Percentiles rank a stretch among this genome's conserved stretches.
Conservation (phyloP, 2,329 filamentous ascomycete genomes). For the Fusarium drepaniforme region DNA sequence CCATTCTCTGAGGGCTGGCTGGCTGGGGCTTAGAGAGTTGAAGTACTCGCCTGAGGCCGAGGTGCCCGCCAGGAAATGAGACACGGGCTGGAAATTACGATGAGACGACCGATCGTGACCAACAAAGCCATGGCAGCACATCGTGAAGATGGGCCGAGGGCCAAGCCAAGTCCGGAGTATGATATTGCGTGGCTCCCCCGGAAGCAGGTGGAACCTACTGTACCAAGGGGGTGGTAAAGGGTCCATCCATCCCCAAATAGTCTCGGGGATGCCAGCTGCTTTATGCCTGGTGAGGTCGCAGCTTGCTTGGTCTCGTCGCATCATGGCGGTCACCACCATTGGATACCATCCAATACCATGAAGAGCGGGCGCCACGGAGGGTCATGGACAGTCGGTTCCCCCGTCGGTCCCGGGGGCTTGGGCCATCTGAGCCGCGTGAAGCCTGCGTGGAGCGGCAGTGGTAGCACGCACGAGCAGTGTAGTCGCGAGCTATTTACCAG, state of each 20-base stretch:
- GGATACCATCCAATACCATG: background rate
- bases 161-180: slow-evolving; percentile 1
- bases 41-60: background rate
- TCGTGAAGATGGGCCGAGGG: slow-evolving; percentile 15
- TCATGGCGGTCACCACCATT: background rate
- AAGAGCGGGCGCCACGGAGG: background rate
- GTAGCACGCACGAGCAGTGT: background rate
- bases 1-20: background rate
- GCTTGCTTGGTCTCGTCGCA: slow-evolving; percentile 22
- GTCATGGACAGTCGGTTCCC: background rate
- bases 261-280: slow-evolving; percentile 1
- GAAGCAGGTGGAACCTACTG: background rate
- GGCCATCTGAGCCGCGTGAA: slow-evolving; percentile 4
- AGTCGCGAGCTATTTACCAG: slow-evolving; percentile 14
- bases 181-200: background rate
- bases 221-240: background rate
- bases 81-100: slow-evolving; percentile 32
- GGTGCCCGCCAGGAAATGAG: slow-evolving; percentile 19
- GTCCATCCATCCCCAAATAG: background rate
- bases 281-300: slow-evolving; percentile 21
- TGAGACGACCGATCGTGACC: slow-evolving; percentile 23
- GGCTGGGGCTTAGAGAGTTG: background rate
- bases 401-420: slow-evolving; percentile 10
- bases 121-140: slow-evolving; percentile 15
- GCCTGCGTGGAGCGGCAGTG: background rate